Evolutionary conservation across 768 basidiomycete species (phyloP), one percentile per base, ranked within the genome.

Genomic region (Mycena floridula): DNA sequence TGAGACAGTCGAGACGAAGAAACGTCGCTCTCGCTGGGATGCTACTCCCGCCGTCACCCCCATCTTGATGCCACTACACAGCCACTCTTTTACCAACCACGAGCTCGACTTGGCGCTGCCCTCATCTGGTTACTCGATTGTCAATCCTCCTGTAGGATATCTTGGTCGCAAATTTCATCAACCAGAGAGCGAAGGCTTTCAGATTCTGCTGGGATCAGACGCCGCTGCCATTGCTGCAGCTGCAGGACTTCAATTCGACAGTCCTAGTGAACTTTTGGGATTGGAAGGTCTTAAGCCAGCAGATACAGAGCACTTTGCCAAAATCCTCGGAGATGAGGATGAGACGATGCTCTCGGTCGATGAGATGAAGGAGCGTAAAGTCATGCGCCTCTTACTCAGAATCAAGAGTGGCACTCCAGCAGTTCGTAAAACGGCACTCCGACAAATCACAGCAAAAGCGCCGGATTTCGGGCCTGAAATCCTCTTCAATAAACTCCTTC

Each of bases 351-450:
- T 97, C 37, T 81, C 87, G 1, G 87, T 98, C 7, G 96, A 98
- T 40, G 96, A 99, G 70, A 88, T 98, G 82, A 99, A 99, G 69
- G 96, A 98, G 69, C 83, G 95, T 59, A 99, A 98, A 66, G 98
- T 98, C 56, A 97, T 98, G 94, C 85, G 96, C 21, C 69, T 99
- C 21, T 72, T 99, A 42, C 77, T 99, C 54, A 98, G 98, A 68
- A 98, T 99, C 68, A 98, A 99, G 74, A 99, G 98, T 59, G 96
- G 96, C 39, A 98, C 95, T 3, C 96, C 96, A 21, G 94, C 96
- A 9, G 93, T 97, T 47, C 85, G 96, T 46, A 99, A 99, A 66
- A 92, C 95, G 2, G 96, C 96, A 9, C 81, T 98, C 26, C 81
- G 95, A 42, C 95, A 98, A 61, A 98, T 99, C 57, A 98, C 96